Evolutionary conservation across 768 basidiomycete genomes (phyloP).

Genomic region (Leccinum truebloodii): DNA sequence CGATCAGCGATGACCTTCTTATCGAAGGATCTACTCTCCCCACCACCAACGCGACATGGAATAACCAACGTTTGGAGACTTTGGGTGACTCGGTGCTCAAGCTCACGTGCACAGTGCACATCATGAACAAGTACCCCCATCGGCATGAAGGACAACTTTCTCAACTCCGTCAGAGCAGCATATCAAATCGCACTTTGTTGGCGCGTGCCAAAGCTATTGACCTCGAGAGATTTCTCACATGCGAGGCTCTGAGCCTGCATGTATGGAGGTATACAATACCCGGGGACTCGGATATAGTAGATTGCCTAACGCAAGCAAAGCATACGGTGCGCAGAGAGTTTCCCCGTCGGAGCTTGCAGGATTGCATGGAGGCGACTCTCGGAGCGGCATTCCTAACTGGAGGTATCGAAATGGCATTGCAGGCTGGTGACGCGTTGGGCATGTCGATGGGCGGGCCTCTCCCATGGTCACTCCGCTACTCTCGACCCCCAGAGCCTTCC

Average conservation of each 20-base stretch:
- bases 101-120: conserved; percentile 70
- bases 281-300: conserved; percentile 38
- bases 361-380: conserved; percentile 85
- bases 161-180: conserved; percentile 57
- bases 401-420: conserved; percentile 68
- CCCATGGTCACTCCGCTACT: conserved; percentile 68
- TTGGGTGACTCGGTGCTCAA: conserved; percentile 85
- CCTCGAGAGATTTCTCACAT: conserved; percentile 63
- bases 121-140: conserved; percentile 74
- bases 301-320: conserved; percentile 27
- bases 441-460: conserved; percentile 71
- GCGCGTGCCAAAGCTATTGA: conserved; percentile 62
- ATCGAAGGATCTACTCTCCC: conserved; percentile 80
- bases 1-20: conserved; percentile 56
- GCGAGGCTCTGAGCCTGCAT: conserved; percentile 52
- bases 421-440: conserved; percentile 61
- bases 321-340: conserved; percentile 46
- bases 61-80: conserved; percentile 85
- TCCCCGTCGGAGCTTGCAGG: conserved; percentile 74
- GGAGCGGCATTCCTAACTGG: conserved; percentile 77
- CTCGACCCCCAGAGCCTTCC: conserved; percentile 31
- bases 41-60: conserved; percentile 58
- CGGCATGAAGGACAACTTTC: conserved; percentile 85
- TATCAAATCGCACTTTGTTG: conserved; percentile 74
- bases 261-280: conserved; percentile 60